Percentiles rank a stretch among this genome's conserved stretches.
Evolutionary conservation across 108 stramenopile genomes (phyloP).

Genomic region (Cyclotella sp.): DNA sequence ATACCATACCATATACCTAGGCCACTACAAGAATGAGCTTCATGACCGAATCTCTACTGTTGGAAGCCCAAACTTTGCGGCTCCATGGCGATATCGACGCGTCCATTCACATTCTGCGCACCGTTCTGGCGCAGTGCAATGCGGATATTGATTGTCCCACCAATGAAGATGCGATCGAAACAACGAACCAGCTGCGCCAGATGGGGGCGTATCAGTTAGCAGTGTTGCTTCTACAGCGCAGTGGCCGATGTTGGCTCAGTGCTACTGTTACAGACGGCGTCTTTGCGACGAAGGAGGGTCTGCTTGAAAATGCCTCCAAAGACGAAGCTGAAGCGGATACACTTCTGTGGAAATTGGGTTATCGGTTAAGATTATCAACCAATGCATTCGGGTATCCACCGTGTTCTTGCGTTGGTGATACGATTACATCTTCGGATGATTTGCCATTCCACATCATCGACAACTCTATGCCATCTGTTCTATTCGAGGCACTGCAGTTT

Average conservation of each 20-base stretch:
- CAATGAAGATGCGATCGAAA: neutral
- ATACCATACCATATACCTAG: too few relatives aligned
- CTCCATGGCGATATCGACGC: slow-evolving; percentile 37
- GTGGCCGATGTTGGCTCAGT: slow-evolving; percentile 19
- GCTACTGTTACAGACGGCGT: neutral
- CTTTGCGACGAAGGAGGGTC: neutral
- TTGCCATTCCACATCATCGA: slow-evolving; percentile 34
- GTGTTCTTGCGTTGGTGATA: slow-evolving; percentile 17
- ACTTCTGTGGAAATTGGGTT: slow-evolving; percentile 33
- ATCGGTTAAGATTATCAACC: slow-evolving; percentile 32
- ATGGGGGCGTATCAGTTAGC: slow-evolving; percentile 43
- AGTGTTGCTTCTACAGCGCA: slow-evolving; percentile 34
- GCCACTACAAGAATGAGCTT: slow-evolving; percentile 46
- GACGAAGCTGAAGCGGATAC: slow-evolving; percentile 45
- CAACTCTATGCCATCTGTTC: slow-evolving; percentile 23
- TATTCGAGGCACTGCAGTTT: slow-evolving; percentile 40
- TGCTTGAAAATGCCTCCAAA: slow-evolving; percentile 1
- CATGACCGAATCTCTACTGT: slow-evolving; percentile 48
- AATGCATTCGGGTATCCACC: slow-evolving; percentile 45
- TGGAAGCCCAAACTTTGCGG: slow-evolving; percentile 40
- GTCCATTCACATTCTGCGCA: slow-evolving; percentile 37
- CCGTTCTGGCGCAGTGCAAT: slow-evolving; percentile 43
- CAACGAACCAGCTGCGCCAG: slow-evolving; percentile 15
- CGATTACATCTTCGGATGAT: neutral
- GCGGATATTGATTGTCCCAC: slow-evolving; percentile 4